These are phyloP conservation scores for Phytophthora agathidicida DNA, from an alignment of 352 stramenopile species.

Conservation along the genomic window DNA sequence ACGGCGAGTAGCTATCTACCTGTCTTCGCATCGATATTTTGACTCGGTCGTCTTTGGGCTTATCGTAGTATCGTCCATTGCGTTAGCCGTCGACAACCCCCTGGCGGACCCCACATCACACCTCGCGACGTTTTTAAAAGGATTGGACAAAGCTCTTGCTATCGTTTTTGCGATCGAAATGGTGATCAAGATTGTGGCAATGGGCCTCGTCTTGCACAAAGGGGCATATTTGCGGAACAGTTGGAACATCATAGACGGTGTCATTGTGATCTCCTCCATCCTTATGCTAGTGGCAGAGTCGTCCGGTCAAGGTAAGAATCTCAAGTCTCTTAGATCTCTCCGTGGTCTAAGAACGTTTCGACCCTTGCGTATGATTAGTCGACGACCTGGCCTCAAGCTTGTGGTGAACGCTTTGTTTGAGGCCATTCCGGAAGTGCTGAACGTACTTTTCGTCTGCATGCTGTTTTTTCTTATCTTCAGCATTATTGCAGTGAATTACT, in stretches of 20 bases:
- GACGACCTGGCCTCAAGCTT: slow-evolving; percentile 84
- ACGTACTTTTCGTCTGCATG: slow-evolving; percentile 90
- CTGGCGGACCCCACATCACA: slow-evolving; percentile 58
- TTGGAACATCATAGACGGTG: slow-evolving; percentile 92
- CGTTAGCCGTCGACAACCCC: slow-evolving; percentile 89
- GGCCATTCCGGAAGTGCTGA: slow-evolving; percentile 89
- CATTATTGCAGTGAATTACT: slow-evolving; percentile 94
- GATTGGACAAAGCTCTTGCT: slow-evolving; percentile 78
- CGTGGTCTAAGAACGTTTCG: slow-evolving; percentile 88
- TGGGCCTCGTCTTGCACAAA: slow-evolving; percentile 76
- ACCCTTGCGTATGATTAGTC: slow-evolving; percentile 91
- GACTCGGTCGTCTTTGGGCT: slow-evolving; percentile 81
- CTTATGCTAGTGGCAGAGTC: slow-evolving; percentile 68
- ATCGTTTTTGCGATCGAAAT: slow-evolving; percentile 90
- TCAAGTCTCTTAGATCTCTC: slow-evolving; percentile 85
- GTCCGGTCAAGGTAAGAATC: slow-evolving; percentile 38
- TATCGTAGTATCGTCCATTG: slow-evolving; percentile 86
- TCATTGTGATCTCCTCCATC: slow-evolving; percentile 88
- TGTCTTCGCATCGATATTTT: slow-evolving; percentile 78
- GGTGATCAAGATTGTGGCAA: slow-evolving; percentile 88
- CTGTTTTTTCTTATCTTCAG: slow-evolving; percentile 96
- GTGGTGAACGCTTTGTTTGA: slow-evolving; percentile 92
- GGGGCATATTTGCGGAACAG: slow-evolving; percentile 78
- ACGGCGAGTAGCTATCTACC: slow-evolving; percentile 39
- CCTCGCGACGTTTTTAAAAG: slow-evolving; percentile 49